Base-by-base conservation (phyloP, 1,139 yeast genomes). In the Hemisphaericaspora xylofermentans region DNA sequence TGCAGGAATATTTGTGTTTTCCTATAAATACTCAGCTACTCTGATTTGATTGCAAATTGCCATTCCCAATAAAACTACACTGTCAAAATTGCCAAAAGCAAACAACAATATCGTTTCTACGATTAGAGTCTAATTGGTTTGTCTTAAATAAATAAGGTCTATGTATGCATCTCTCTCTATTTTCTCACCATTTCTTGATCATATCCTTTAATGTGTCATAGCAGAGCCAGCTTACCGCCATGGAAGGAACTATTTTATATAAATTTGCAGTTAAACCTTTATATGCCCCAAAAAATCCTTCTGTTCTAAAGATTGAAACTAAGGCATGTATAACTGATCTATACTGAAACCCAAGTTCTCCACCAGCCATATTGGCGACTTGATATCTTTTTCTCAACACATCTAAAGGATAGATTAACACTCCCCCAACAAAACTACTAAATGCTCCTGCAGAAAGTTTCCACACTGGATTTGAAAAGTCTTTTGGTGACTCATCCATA, bases 191-290 rank as follows among this genome's bases (percentile, higher is more conserved):
- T 17, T 43, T 39, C 7, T 58, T 58, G 15, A 72, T 62, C 25
- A 53, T 47, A 13, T 61, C 82, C 54, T 75, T 76, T 18, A 85
- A 69, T 32, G 79, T 61, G 58, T 91, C 98, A 62, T 86, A 91
- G 46, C 87, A 80, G 44, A 87, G 69, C 96, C 96, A 93, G 47
- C 91, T 86, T 16, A 91, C 89, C 2, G 98, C 98, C 93, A 91
- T 91, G 7, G 94, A 83, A 0, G 97, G 97, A 30, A 88, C 87
- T 3, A 91, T 94, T 60, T 91, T 91, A 66, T 88, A 83, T 58
- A 91, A 71, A 57, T 91, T 91, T 2, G 97, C 96, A 2, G 85
- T 76, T 56, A 91, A 74, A 0, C 98, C 98, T 58, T 84, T 87
- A 68, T 88, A 91, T 31, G 93, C 80, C 2, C 98, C 98, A 37